Conservation (phyloP, 2,329 filamentous ascomycete genomes). For the Aspergillus pseudoviridinutans region DNA sequence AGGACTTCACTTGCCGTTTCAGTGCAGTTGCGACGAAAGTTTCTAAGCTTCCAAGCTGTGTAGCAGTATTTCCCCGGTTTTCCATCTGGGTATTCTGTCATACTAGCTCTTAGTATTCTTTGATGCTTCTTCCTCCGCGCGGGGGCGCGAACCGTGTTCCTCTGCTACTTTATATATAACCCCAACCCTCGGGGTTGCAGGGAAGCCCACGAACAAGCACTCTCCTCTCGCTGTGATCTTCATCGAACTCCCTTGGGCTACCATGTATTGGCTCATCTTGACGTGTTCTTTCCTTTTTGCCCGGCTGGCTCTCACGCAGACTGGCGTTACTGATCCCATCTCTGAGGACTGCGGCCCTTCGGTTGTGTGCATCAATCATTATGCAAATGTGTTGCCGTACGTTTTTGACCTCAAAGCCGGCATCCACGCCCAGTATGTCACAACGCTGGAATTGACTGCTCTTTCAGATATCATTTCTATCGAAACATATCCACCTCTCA, state of each 20-base stretch:
- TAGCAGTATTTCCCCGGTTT: not conserved
- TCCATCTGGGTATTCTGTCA: not conserved
- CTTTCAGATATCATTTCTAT: conserved; percentile 37
- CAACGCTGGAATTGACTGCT: conserved; percentile 13
- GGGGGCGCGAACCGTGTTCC: not conserved
- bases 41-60: not conserved
- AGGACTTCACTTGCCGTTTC: not conserved
- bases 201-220: not conserved
- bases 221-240: not conserved
- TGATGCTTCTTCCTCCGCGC: not conserved
- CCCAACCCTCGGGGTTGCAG: not conserved
- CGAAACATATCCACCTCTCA: conserved; percentile 25
- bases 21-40: not conserved
- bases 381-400: conserved; percentile 26
- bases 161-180: not conserved
- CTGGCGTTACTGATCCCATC: conserved; percentile 25
- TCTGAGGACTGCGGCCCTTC: conserved; percentile 27
- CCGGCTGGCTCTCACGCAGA: conserved; percentile 17
- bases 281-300: conserved; percentile 3
- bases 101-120: not conserved
- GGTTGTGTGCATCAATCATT: conserved; percentile 38
- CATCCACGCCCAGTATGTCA: not conserved
- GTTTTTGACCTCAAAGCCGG: not conserved
- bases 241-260: not conserved
- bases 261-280: conserved; percentile 1